phyloP scores from a whole-genome alignment of 345 rosid species.

The Citrus inodora region DNA sequence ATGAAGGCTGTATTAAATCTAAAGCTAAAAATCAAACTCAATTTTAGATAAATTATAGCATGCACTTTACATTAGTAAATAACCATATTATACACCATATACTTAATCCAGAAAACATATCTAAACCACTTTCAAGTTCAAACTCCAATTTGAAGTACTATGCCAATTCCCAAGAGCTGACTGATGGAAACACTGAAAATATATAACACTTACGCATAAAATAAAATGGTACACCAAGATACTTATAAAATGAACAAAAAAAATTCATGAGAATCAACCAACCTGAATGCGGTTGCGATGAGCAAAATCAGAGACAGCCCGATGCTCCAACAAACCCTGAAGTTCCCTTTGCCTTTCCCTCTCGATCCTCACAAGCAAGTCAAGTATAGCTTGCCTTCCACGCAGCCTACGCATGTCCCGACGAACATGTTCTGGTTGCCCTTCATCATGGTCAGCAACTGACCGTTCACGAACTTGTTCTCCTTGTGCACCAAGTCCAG shows the following conservation, averaged over 20 bases:
- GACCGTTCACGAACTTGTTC: slow-evolving; percentile 51
- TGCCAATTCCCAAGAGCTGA: background rate
- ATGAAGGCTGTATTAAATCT: background rate
- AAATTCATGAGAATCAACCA: slow-evolving; percentile 12
- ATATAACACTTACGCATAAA: background rate
- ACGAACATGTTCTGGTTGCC: slow-evolving; percentile 70
- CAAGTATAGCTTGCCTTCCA: slow-evolving; percentile 89
- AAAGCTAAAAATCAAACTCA: background rate
- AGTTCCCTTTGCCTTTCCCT: slow-evolving; percentile 91
- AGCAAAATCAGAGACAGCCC: slow-evolving; percentile 97
- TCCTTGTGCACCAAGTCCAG: slow-evolving; percentile 44
- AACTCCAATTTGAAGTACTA: background rate
- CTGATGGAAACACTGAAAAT: background rate
- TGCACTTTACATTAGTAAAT: background rate
- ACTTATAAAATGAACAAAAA: background rate
- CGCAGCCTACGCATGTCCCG: slow-evolving; percentile 78
- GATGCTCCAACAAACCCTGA: slow-evolving; percentile 87
- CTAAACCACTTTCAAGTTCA: background rate
- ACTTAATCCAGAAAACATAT: background rate
- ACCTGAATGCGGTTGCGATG: slow-evolving; percentile 99
- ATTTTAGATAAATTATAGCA: background rate
- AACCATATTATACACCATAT: background rate
- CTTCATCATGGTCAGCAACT: slow-evolving; percentile 56
- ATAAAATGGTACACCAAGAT: background rate
- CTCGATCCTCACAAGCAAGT: slow-evolving; percentile 84